Evolutionary conservation across 1,284 basidiomycete genomes (phyloP), one percentile per base, ranked within the genome.

Genomic region (Sanguinoderma infundibulare): DNA sequence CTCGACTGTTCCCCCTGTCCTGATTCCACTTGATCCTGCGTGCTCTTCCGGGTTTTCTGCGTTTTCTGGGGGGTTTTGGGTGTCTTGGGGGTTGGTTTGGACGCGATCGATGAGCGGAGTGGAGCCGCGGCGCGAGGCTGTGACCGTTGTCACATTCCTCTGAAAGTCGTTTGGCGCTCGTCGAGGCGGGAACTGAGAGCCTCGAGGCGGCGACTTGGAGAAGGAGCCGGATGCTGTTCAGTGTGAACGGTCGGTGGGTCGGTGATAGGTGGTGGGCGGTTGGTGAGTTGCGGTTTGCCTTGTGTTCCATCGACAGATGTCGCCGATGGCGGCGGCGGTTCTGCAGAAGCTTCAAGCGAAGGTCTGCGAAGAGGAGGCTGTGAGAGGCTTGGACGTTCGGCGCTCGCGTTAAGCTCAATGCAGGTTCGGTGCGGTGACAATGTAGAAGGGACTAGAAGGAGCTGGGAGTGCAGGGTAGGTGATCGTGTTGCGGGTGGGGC

Each of bases 311-410:
- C 30, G 46, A 47, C 46, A 47, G 46, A 3, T 47, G 17, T 47
- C 46, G 46, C 46, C 46, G 46, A 47, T 47, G 46, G 46, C 24
- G 46, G 46, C 46, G 46, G 46, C 46, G 14, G 46, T 30, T 24
- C 14, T 10, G 17, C 46, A 47, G 46, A 30, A 30, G 46, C 46
- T 6, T 39, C 17, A n/a, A 15, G 38, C 15, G 12, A 14, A 5
- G 38, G 38, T 26, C 46, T 24, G 46, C 46, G 28, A 47, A 47
- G 46, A 28, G 46, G 46, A 30, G 28, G 46, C 46, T 26, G 46
- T 47, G 42, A 14, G 15, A 5, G 4, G 42, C n/a, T n/a, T 44
- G 42, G 15, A 47, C 26, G 28, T 15, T 28, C 46, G 28, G 46
- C 26, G 46, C 46, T 47, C 28, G 28, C 46, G 26, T 26, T 6